Base-by-base conservation (phyloP, 2,329 filamentous ascomycete genomes). In the Penicillium decumbens region DNA sequence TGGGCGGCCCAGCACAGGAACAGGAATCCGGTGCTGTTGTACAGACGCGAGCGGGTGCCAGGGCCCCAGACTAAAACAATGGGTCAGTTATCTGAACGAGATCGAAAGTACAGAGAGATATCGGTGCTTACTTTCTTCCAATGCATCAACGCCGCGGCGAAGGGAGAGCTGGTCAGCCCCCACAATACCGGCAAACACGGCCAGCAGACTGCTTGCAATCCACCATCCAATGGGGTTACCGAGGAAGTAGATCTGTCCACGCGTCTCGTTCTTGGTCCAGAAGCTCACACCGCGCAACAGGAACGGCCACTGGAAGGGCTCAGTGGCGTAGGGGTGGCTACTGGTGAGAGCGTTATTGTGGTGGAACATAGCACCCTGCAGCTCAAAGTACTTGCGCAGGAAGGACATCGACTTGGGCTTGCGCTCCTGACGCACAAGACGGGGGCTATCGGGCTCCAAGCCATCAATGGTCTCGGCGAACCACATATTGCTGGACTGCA, bases 21-120 rank as follows among this genome's bases (percentile, higher is more conserved):
- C 78, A 98, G 95, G 81, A 98, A 98, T 23, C 93, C 93, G 0
- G 93, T 97, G 47, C 90, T 96, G 79, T 97, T 97, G 76, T 98
- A 98, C 43, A 98, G 80, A 56, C 91, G 90, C 23, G 88, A 91
- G 58, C 93, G 91, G 27, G 93, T 90, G 58, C 90, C 90, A 87
- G 66, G 42, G 33, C 68, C 72, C 70, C 70, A 73, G 45, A 73
- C 70, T 76, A 52, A 41, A 53, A 43, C 39, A 50, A 41, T 10
- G 28, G 9, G 41, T 58, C 50, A 59, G 52, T 44, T 13, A 49
- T 24, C 28, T 13, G 4, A 27, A 38, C n/a, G 37, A 13, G 25
- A 23, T 32, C 4, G 25, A 32, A 30, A 37, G 18, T 20, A 20
- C 28, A 9, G 10, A 10, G 18, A 42, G 27, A 10, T 27, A 38